phyloP scores from a whole-genome alignment of 495 filamentous ascomycete species.

The Lasiosphaeria miniovina region DNA sequence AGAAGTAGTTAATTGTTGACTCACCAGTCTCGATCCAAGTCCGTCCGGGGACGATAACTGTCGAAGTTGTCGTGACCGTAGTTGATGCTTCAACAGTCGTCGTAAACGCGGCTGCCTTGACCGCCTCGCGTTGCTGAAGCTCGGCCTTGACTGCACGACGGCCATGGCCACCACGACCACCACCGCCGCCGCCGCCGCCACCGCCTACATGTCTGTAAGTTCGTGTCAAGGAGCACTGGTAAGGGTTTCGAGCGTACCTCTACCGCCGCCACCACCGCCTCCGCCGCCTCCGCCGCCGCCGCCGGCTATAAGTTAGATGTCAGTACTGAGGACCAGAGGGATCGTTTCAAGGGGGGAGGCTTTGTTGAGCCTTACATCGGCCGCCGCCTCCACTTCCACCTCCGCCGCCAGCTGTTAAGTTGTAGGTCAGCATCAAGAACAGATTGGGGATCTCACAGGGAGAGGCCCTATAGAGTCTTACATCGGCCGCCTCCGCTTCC shows the following conservation, averaged over 20 bases:
- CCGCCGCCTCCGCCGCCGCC: neutral
- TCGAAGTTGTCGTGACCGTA: slow-evolving; percentile 21
- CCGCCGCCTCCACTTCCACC: slow-evolving; percentile 2
- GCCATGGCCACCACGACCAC: neutral
- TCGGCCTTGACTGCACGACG: neutral
- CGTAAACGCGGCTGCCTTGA: slow-evolving; percentile 16
- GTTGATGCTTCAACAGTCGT: slow-evolving; percentile 19
- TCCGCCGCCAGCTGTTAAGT: neutral
- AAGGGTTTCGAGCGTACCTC: neutral
- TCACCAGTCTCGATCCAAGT: slow-evolving; percentile 21
- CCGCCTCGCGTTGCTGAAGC: slow-evolving; percentile 9
- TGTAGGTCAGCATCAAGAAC: no score
- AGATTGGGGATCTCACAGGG: no score
- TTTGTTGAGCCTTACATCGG: neutral
- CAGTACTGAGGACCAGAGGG: no score
- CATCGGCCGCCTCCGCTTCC: neutral
- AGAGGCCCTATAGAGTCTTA: neutral
- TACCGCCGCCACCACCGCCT: slow-evolving; percentile 4
- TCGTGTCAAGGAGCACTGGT: neutral
- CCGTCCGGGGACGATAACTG: slow-evolving; percentile 8
- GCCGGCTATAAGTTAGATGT: no score
- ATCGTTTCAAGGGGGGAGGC: no score
- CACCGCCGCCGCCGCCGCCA: neutral
- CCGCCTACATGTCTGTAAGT: neutral
- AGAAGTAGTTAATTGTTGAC: neutral